Conservation (phyloP, 331 rosid species). For the Malus hybrid region DNA sequence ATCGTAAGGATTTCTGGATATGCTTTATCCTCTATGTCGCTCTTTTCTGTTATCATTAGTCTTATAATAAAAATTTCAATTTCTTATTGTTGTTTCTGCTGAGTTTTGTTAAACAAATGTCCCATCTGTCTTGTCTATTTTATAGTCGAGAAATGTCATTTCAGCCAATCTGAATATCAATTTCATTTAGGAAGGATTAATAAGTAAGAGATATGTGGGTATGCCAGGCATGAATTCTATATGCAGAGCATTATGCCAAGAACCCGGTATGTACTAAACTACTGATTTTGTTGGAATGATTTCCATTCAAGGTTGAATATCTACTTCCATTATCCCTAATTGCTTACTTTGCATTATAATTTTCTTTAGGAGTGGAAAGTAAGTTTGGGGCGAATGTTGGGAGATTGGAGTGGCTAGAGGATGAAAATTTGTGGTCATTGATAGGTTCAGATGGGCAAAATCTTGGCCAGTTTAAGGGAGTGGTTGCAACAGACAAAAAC, state of each 20-base stretch:
- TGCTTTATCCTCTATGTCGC: neutral
- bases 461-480: conserved; percentile 76
- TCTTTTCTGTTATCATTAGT: neutral
- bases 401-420: conserved; percentile 71
- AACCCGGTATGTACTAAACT: conserved; percentile 50
- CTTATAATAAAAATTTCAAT: neutral
- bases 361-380: conserved; percentile 67
- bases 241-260: conserved; percentile 73
- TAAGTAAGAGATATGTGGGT: conserved; percentile 70
- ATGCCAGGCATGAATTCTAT: conserved; percentile 92
- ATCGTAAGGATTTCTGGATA: neutral
- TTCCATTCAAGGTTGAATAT: conserved; percentile 16
- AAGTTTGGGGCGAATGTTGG: conserved; percentile 63
- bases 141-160: neutral
- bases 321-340: neutral
- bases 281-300: conserved; percentile 3
- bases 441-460: conserved; percentile 54
- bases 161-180: conserved; percentile 27
- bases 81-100: neutral
- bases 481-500: conserved; percentile 84
- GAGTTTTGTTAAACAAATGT: neutral
- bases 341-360: conserved; percentile 6
- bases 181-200: conserved; percentile 51
- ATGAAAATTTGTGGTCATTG: conserved; percentile 65
- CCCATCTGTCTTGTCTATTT: neutral